phyloP scores from a whole-genome alignment of 176 grass and related monocot species.

The Metroxylon sagu region DNA sequence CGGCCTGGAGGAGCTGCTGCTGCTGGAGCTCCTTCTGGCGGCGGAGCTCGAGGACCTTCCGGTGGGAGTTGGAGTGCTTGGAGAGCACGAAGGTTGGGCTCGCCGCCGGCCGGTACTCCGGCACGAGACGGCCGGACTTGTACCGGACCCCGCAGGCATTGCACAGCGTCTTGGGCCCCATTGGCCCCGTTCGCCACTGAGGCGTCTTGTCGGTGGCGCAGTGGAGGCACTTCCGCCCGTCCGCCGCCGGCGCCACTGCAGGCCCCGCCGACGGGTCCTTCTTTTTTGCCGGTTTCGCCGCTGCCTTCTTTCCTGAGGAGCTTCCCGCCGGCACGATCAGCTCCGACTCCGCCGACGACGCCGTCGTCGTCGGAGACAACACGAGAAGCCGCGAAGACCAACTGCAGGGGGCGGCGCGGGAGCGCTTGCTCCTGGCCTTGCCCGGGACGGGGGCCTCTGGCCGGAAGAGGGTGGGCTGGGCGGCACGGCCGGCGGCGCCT shows the following conservation, averaged over 20 bases:
- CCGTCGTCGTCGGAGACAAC: not conserved
- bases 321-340: slow-evolving; percentile 1
- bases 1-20: not conserved
- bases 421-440: slow-evolving; percentile 16
- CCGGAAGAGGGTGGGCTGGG: not conserved
- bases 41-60: slow-evolving; percentile 26
- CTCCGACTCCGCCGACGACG: slow-evolving; percentile 11
- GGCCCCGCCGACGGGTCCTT: no score
- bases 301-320: slow-evolving; percentile 23
- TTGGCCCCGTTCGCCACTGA: slow-evolving; percentile 19
- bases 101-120: slow-evolving; percentile 16
- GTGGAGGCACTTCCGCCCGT: slow-evolving; percentile 15
- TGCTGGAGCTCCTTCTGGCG: slow-evolving; percentile 17
- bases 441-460: slow-evolving; percentile 2
- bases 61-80: slow-evolving; percentile 19
- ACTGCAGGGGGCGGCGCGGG: slow-evolving; percentile 4
- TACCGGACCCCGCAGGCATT: slow-evolving; percentile 21
- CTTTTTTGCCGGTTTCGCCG: slow-evolving; percentile 43
- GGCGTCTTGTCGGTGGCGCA: slow-evolving; percentile 22
- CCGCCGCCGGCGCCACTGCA: not conserved
- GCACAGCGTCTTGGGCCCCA: slow-evolving; percentile 18
- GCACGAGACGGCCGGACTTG: slow-evolving; percentile 16
- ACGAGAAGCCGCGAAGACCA: slow-evolving; percentile 13
- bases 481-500: no score
- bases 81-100: slow-evolving; percentile 20